Evolutionary conservation across 805 yeast genomes (phyloP).

Genomic region (Henningerozyma blattae): DNA sequence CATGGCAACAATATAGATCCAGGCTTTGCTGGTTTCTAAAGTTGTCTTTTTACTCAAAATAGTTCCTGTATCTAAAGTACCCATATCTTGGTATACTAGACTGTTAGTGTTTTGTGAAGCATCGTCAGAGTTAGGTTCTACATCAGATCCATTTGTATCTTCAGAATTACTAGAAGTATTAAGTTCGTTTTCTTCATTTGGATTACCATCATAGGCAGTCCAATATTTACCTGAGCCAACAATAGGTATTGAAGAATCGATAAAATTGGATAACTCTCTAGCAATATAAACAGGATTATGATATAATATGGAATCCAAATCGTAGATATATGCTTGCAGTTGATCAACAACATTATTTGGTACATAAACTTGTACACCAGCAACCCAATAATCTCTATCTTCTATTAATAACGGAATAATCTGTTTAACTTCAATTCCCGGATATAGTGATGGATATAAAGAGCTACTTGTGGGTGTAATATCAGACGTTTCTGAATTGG

Average conservation of each 20-base stretch:
- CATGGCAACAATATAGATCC: no score
- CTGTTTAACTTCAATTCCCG: slow-evolving; percentile 33
- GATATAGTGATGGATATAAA: no score
- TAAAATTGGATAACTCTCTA: slow-evolving; percentile 2
- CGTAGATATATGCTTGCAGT: slow-evolving; percentile 31
- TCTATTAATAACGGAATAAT: slow-evolving; percentile 65
- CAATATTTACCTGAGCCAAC: background rate
- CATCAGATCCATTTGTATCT: background rate
- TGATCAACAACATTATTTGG: slow-evolving; percentile 40
- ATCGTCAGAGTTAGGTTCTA: background rate
- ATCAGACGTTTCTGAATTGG: no score
- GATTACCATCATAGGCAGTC: background rate
- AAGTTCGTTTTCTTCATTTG: background rate
- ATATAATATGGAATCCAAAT: slow-evolving; percentile 6
- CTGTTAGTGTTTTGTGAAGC: no score
- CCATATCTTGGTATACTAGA: no score
- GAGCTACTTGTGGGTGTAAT: no score
- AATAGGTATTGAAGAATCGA: slow-evolving; percentile 1
- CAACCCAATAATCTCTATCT: slow-evolving; percentile 50
- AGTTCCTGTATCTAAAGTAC: background rate
- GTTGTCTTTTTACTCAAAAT: no score
- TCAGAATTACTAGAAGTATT: background rate
- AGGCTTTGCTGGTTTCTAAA: no score
- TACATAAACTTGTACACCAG: slow-evolving; percentile 77
- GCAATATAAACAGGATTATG: background rate